phyloP scores from a whole-genome alignment of 768 basidiomycete species.

The Exidia glandulosa region DNA sequence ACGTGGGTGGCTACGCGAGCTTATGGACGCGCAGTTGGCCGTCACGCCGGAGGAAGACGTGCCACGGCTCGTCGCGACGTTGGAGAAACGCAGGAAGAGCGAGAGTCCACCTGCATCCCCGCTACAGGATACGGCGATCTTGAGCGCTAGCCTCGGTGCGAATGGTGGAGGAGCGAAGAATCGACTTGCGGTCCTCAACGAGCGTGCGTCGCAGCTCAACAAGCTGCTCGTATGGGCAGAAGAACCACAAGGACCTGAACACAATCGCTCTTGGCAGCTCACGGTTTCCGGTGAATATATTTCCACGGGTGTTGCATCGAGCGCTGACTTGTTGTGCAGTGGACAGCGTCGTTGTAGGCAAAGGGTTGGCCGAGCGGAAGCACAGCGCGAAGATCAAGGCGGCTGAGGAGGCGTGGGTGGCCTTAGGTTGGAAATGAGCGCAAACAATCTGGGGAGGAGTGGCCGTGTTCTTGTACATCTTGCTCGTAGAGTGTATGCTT shows the following conservation, averaged over 20 bases:
- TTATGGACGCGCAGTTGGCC: not conserved
- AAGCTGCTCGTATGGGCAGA: not conserved
- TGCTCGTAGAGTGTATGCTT: no score
- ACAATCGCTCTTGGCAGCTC: not conserved
- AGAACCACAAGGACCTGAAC: not conserved
- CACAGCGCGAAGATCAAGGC: not conserved
- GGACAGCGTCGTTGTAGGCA: not conserved
- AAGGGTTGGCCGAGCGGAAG: not conserved
- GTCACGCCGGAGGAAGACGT: not conserved
- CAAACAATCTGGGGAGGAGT: no score
- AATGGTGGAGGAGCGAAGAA: not conserved
- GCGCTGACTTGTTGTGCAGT: not conserved
- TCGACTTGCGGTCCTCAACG: not conserved
- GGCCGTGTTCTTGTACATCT: no score
- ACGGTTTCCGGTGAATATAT: not conserved
- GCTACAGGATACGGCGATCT: not conserved
- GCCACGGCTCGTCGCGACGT: not conserved
- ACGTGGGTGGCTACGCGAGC: not conserved
- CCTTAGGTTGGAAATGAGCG: no score
- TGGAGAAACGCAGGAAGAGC: not conserved
- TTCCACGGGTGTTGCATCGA: not conserved
- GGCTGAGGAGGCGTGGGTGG: not conserved
- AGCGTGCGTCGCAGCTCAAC: not conserved
- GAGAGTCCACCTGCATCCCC: not conserved
- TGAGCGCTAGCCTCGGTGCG: not conserved